Percentiles rank a stretch among this genome's conserved stretches.
phyloP scores from a whole-genome alignment of 352 stramenopile species.

The Peronosclerospora sorghi region DNA sequence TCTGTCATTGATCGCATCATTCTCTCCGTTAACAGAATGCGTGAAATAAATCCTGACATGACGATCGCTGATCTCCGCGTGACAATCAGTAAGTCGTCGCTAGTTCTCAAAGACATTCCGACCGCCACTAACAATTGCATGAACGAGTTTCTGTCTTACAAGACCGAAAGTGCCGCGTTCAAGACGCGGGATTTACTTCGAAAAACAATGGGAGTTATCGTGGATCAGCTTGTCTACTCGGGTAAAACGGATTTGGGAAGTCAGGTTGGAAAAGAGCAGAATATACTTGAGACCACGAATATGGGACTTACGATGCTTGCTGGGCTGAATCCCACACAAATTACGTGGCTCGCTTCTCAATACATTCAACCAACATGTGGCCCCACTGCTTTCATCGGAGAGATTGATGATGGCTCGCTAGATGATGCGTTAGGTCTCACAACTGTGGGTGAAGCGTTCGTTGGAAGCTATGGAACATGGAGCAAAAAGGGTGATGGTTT shows the following conservation, averaged over 20 bases:
- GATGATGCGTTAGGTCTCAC: slow-evolving; percentile 31
- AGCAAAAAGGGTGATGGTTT: slow-evolving; percentile 25
- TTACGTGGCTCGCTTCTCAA: slow-evolving; percentile 34
- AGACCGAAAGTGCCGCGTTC: slow-evolving; percentile 4
- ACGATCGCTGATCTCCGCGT: slow-evolving; percentile 10
- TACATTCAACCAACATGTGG: slow-evolving; percentile 51
- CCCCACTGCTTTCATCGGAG: slow-evolving; percentile 27
- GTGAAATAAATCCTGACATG: slow-evolving; percentile 8
- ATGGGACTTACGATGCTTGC: slow-evolving; percentile 31
- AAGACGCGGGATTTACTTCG: slow-evolving; percentile 21
- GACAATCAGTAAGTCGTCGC: slow-evolving; percentile 14
- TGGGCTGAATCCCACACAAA: slow-evolving; percentile 35
- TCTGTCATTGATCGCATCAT: slow-evolving; percentile 8
- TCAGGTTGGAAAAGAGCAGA: slow-evolving; percentile 13
- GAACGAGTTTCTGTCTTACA: slow-evolving; percentile 14
- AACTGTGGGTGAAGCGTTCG: slow-evolving; percentile 30
- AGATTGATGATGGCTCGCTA: slow-evolving; percentile 37
- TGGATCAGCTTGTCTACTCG: slow-evolving; percentile 21
- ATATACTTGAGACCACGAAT: slow-evolving; percentile 12
- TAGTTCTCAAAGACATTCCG: slow-evolving; percentile 33
- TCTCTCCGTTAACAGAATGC: slow-evolving; percentile 2
- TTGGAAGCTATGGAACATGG: slow-evolving; percentile 29
- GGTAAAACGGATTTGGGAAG: background rate
- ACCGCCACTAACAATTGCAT: slow-evolving; percentile 25
- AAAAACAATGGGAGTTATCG: slow-evolving; percentile 31